A percentile compares a stretch with the other conserved stretches of the same genome.
These are phyloP conservation scores for Apiospora malaysiana DNA, from an alignment of 2,329 filamentous ascomycete species.

Conservation along the genomic window DNA sequence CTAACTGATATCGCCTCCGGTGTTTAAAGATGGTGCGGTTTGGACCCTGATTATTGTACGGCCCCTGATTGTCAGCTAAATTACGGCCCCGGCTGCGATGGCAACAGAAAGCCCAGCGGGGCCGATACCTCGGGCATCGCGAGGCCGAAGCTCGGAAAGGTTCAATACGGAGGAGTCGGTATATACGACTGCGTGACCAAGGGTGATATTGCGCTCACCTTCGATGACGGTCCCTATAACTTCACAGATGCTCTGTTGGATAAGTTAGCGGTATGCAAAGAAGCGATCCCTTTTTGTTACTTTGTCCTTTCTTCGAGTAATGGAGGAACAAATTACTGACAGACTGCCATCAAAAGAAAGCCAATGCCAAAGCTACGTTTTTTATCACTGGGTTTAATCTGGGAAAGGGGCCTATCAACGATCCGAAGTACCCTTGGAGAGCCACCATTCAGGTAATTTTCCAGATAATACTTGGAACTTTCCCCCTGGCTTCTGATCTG, in stretches of 20 bases:
- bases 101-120: constrained; percentile 51
- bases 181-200: constrained; percentile 56
- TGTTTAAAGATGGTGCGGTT: constrained; percentile 36
- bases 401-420: constrained; percentile 57
- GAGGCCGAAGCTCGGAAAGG: constrained; percentile 51
- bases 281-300: background rate
- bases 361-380: constrained; percentile 66
- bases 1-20: constrained; percentile 26
- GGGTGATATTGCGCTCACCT: constrained; percentile 66
- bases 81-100: constrained; percentile 54
- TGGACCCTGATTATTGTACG: constrained; percentile 35
- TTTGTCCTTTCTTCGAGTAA: background rate
- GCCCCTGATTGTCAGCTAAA: constrained; percentile 43
- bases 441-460: constrained; percentile 37
- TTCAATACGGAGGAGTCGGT: constrained; percentile 52
- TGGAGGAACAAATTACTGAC: background rate
- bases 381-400: constrained; percentile 63
- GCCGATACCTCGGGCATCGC: constrained; percentile 50
- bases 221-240: constrained; percentile 67
- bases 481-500: background rate
- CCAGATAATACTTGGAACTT: background rate
- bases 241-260: constrained; percentile 66
- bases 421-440: constrained; percentile 42
- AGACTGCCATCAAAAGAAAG: constrained; percentile 45
- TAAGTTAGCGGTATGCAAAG: constrained; percentile 42